Conservation (phyloP, 2,329 filamentous ascomycete genomes). For the Sclerotinia spermophila region DNA sequence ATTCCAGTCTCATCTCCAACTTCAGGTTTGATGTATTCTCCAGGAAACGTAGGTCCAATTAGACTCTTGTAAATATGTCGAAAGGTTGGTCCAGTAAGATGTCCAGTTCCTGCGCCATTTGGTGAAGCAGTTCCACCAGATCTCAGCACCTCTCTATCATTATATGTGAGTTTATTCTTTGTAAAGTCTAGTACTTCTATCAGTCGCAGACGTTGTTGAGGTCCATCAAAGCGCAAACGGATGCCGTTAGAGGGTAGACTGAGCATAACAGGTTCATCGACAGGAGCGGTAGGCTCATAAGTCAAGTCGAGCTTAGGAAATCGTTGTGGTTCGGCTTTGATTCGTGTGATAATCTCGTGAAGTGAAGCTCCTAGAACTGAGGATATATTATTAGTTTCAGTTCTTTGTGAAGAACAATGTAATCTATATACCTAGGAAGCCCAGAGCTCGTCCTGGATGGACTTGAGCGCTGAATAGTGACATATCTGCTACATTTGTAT, state of each 20-base stretch:
- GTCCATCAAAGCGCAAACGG: constrained; percentile 86
- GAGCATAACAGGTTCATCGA: constrained; percentile 71
- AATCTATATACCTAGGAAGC: constrained; percentile 40
- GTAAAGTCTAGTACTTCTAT: constrained; percentile 91
- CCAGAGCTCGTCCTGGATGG: constrained; percentile 60
- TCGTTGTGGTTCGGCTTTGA: constrained; percentile 80
- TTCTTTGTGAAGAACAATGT: not conserved
- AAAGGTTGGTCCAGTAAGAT: constrained; percentile 66
- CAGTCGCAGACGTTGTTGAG: constrained; percentile 84
- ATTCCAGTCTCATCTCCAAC: constrained; percentile 48
- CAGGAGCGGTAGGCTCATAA: constrained; percentile 72
- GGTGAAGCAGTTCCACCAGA: constrained; percentile 42
- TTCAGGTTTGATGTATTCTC: constrained; percentile 76
- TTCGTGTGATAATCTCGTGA: constrained; percentile 79
- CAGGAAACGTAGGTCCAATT: constrained; percentile 90
- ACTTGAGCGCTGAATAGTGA: constrained; percentile 59
- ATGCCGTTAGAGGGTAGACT: constrained; percentile 80
- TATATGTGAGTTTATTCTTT: constrained; percentile 79
- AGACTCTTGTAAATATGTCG: constrained; percentile 87
- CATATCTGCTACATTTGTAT: constrained; percentile 34
- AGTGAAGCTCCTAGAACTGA: constrained; percentile 85
- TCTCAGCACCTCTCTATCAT: constrained; percentile 74
- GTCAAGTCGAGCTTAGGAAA: constrained; percentile 81
- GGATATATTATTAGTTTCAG: constrained; percentile 20
- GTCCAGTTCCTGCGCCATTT: constrained; percentile 31